A percentile compares a stretch with the other conserved stretches of the same genome.
These are phyloP conservation scores for Penicillium sp. DNA, from an alignment of 2,329 filamentous ascomycete genomes.

Conservation along the genomic window DNA sequence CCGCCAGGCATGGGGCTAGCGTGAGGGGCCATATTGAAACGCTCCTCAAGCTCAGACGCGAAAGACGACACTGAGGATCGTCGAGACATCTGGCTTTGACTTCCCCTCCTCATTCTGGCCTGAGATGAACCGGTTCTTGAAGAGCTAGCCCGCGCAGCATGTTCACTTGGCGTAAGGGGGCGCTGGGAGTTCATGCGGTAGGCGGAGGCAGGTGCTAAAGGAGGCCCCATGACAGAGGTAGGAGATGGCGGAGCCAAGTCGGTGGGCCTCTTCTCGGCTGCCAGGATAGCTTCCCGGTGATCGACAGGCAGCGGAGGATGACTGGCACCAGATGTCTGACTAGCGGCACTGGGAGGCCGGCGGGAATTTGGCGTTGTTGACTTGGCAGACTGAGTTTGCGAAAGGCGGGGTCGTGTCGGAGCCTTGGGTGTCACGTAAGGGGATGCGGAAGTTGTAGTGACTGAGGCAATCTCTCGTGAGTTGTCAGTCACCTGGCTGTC, in stretches of 20 bases:
- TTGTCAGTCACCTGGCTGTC: constrained; percentile 29
- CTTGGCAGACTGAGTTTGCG: constrained; percentile 31
- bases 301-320: constrained; percentile 77
- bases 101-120: constrained; percentile 48
- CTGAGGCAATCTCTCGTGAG: constrained; percentile 26
- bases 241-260: constrained; percentile 46
- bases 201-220: constrained; percentile 77
- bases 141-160: constrained; percentile 46
- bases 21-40: constrained; percentile 73
- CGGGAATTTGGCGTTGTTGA: constrained; percentile 41
- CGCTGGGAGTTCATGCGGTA: constrained; percentile 53
- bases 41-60: constrained; percentile 84
- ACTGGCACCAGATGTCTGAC: constrained; percentile 55
- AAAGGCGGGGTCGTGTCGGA: constrained; percentile 26
- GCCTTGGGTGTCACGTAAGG: constrained; percentile 40
- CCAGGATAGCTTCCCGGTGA: constrained; percentile 81
- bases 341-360: constrained; percentile 72
- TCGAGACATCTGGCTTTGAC: constrained; percentile 53
- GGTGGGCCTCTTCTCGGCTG: constrained; percentile 63
- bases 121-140: constrained; percentile 58
- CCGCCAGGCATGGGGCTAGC: constrained; percentile 54
- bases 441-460: constrained; percentile 7
- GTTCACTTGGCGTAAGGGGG: constrained; percentile 62
- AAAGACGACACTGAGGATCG: constrained; percentile 94
- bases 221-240: constrained; percentile 72